Evolutionary conservation across 495 filamentous ascomycete species (phyloP).

Genomic region (Trichocladium antarcticum): DNA sequence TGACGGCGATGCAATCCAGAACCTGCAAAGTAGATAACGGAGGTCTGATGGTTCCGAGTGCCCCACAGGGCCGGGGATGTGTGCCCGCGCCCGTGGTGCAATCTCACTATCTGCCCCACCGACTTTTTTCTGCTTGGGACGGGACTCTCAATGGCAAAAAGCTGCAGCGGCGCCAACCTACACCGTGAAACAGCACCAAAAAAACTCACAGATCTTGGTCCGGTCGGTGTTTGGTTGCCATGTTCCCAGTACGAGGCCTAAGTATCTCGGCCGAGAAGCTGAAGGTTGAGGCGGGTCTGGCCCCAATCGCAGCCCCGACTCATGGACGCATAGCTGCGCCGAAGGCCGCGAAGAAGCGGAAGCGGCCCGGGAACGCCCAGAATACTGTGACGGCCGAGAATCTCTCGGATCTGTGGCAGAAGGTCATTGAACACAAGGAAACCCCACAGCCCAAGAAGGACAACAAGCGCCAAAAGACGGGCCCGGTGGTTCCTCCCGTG

Average conservation of each 20-base stretch:
- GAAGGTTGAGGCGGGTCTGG: constrained; percentile 51
- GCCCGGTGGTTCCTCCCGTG: background rate
- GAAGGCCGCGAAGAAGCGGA: constrained; percentile 42
- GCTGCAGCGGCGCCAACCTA: background rate
- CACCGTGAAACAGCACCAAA: background rate
- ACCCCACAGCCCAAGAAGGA: constrained; percentile 23
- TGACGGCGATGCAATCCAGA: no score
- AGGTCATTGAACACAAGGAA: constrained; percentile 59
- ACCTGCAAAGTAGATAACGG: no score
- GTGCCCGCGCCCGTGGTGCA: background rate
- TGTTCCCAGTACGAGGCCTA: constrained; percentile 95
- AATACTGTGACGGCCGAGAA: constrained; percentile 60
- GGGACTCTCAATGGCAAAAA: background rate
- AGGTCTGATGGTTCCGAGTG: no score
- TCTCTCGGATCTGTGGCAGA: constrained; percentile 64
- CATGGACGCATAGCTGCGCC: no score
- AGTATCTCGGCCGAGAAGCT: constrained; percentile 58
- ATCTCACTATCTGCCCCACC: constrained; percentile 4
- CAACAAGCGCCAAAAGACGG: constrained; percentile 15
- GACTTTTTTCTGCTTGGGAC: constrained; percentile 2
- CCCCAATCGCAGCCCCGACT: constrained; percentile 22
- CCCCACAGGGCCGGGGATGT: no score
- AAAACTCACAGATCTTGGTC: background rate
- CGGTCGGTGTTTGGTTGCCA: constrained; percentile 25
- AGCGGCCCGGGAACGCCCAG: constrained; percentile 42